These are phyloP conservation scores for Dacryopinax spathularia DNA, from an alignment of 768 basidiomycete genomes.

Conservation along the genomic window DNA sequence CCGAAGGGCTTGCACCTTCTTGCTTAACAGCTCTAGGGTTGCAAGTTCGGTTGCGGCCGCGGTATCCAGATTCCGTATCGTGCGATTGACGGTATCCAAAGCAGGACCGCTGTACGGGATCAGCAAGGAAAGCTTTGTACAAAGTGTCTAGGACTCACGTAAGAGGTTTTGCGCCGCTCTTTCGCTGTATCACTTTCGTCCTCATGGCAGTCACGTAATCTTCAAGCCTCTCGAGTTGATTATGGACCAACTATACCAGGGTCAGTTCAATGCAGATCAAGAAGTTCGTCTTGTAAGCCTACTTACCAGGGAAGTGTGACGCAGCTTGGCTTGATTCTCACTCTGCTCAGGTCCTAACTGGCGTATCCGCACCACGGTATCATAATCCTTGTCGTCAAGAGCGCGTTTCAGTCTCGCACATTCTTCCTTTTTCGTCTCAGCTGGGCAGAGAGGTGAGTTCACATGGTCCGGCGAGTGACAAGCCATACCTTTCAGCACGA, in stretches of 20 bases:
- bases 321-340: not conserved
- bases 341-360: not conserved
- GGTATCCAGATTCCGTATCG: not conserved
- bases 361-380: not conserved
- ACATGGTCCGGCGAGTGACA: not conserved
- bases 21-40: not conserved
- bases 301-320: not conserved
- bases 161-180: not conserved
- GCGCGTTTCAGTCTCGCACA: not conserved
- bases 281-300: too few relatives aligned
- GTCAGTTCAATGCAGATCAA: not conserved
- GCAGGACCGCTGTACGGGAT: not conserved
- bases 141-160: too few relatives aligned
- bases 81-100: not conserved
- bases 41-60: not conserved
- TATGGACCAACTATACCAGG: not conserved
- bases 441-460: not conserved
- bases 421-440: not conserved
- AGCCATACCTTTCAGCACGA: not conserved
- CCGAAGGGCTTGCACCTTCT: not conserved
- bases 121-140: not conserved
- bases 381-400: not conserved
- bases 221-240: not conserved
- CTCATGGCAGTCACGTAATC: not conserved
- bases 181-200: not conserved